These are phyloP conservation scores for Tricholoma sp. DNA, from an alignment of 768 basidiomycete genomes.

Conservation along the genomic window DNA sequence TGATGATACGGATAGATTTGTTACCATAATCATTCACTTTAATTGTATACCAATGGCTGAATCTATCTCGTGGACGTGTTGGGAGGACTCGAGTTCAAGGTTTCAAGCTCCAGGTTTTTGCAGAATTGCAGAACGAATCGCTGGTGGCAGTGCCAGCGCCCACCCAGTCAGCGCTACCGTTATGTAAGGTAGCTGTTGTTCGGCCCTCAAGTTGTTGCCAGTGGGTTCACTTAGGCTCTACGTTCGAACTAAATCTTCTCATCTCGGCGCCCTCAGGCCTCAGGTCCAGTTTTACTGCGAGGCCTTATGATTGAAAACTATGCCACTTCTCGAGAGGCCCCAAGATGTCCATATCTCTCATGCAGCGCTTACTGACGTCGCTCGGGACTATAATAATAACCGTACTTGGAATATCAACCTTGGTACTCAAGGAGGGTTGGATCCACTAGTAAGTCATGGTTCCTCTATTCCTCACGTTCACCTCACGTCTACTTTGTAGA, in stretches of 20 bases:
- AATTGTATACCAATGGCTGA: not conserved
- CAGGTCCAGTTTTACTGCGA: too few relatives aligned
- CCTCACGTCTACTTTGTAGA: not conserved
- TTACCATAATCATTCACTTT: not conserved
- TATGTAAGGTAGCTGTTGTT: too few relatives aligned
- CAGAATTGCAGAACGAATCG: too few relatives aligned
- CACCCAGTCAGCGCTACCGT: too few relatives aligned
- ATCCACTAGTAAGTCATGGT: not conserved
- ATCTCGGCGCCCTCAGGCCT: too few relatives aligned
- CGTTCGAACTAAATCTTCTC: too few relatives aligned
- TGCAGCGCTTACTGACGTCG: not conserved
- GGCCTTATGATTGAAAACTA: not conserved
- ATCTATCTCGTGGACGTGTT: not conserved
- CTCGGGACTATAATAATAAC: not conserved
- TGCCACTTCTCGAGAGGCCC: not conserved
- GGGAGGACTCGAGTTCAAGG: too few relatives aligned
- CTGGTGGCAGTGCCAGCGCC: too few relatives aligned
- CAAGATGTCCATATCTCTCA: not conserved
- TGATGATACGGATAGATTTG: too few relatives aligned
- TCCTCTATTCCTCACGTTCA: not conserved
- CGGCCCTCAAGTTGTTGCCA: too few relatives aligned
- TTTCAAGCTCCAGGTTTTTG: too few relatives aligned
- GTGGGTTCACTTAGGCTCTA: too few relatives aligned
- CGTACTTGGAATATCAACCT: not conserved
- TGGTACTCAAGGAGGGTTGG: not conserved